Base-by-base conservation (phyloP, 2,329 filamentous ascomycete genomes). In the Microdochium trichocladiopsis region DNA sequence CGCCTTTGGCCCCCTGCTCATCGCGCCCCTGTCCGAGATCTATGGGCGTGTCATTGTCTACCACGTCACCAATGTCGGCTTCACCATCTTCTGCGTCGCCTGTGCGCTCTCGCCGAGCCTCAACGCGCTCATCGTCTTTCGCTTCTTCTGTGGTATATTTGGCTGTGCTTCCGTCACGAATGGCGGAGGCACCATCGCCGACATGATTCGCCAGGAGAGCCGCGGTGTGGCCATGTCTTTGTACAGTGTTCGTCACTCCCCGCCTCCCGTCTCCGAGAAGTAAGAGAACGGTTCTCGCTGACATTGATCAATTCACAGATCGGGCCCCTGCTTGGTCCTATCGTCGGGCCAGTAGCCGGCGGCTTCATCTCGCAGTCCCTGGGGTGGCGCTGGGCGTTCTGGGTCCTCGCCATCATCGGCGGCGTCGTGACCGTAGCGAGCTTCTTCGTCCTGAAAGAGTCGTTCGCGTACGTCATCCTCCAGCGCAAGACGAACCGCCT, bases 161-260 rank as follows among this genome's bases (percentile, higher is more conserved):
- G 86, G 85, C 28, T 78, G 78, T 3, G 77, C 76, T 25, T 79
- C 83, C 1, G 63, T 88, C 9, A 85, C 84, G 0, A 84, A 85
- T 58, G 86, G 84, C 8, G 82, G 82, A 31, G 84, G 84, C 21
- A 80, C 80, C 2, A 82, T 89, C 31, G 79, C 82, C 25, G 86
- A 89, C 62, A 73, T 88, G 66, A 75, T 87, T 25, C 61, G 64
- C 0, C 75, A 76, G 48, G 78, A 83, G 59, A 73, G 80, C 57
- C 74, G 83, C 36, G 82, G 79, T 12, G 67, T 70, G 3, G 79
- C 79, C 50, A 84, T 86, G 79, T 72, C 75, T 1, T 67, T 62
- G 10, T 78, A 72, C 52, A 65, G 16, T 66, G 28, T 63, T 76
- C 22, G 74, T 72, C 0, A 72, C 72, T 10, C 61, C 5, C 24